Base-by-base conservation (phyloP, 1,284 basidiomycete genomes). In the Tylopilus sp. region DNA sequence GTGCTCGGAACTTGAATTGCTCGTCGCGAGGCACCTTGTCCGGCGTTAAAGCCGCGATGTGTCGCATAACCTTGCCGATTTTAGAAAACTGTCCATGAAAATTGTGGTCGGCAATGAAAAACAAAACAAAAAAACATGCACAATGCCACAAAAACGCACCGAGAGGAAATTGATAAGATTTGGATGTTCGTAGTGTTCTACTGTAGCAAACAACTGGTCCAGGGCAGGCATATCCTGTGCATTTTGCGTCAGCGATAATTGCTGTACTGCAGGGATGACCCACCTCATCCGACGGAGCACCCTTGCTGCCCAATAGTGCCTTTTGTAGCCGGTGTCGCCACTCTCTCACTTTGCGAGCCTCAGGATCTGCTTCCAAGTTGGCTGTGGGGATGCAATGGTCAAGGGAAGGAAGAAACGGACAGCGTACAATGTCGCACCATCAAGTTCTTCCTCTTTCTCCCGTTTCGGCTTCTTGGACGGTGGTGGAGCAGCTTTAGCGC, bases 21-120 rank as follows among this genome's bases (percentile, higher is more conserved):
- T 82, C 84, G 62, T 97, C 88, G 49, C 84, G 76, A 12, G 95
- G 92, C 21, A 97, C 84, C 62, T 76, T 80, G 18, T 78, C 77
- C 35, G 72, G 72, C 16, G 72, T 55, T 18, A 95, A 76, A 26
- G 83, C 77, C 38, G 89, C 79, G 60, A 97, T 95, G 70, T 93
- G 91, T 64, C 93, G 90, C 90, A 97, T 95, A 44, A 99, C 95
- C 72, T 98, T 98, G 71, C 90, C 92, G 63, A 98, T 97, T 77
- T 97, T 97, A 54, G 95, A 95, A 74, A 85, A 88, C 82, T 92
- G 66, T 42, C 59, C 40, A 30, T 28, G 34, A 49, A 56, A 56
- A 49, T 48, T 16, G 51, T 25, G 54, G 49, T 62, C 54, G 59
- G 58, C 41, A 49, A 51, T 11, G 30, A 46, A 44, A 51, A 52